Conservation (phyloP, 2,329 filamentous ascomycete genomes). For the Coccinonectria pachysandricola region DNA sequence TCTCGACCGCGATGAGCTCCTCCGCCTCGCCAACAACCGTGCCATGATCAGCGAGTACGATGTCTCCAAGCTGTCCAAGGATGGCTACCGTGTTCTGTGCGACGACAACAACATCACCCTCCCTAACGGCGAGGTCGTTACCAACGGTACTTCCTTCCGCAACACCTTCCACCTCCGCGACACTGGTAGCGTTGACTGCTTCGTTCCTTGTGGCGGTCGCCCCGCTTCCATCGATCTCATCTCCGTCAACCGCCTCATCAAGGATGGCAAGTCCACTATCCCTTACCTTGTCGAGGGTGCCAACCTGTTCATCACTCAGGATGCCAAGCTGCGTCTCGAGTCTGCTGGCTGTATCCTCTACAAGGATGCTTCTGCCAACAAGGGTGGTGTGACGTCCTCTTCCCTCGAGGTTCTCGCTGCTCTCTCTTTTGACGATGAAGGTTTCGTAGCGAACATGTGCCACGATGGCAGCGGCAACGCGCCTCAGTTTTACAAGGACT, state of each 20-base stretch:
- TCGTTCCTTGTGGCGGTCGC: slow-evolving; percentile 92
- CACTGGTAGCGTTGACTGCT: slow-evolving; percentile 67
- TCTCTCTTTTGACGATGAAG: slow-evolving; percentile 82
- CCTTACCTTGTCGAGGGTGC: slow-evolving; percentile 97
- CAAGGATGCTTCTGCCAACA: slow-evolving; percentile 98
- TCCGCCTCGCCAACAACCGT: slow-evolving; percentile 74
- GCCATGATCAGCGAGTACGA: slow-evolving; percentile 89
- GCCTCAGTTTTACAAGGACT: slow-evolving; percentile 85
- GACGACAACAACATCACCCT: slow-evolving; percentile 86
- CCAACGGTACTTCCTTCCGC: slow-evolving; percentile 90
- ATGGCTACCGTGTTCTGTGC: slow-evolving; percentile 85
- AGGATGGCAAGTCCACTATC: slow-evolving; percentile 75
- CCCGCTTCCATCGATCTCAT: slow-evolving; percentile 94
- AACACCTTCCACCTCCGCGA: slow-evolving; percentile 93
- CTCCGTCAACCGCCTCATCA: slow-evolving; percentile 77
- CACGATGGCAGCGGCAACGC: slow-evolving; percentile 59
- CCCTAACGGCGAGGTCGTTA: slow-evolving; percentile 74
- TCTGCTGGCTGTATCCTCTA: slow-evolving; percentile 89
- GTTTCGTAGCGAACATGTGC: slow-evolving; percentile 92
- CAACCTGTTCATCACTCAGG: slow-evolving; percentile 97
- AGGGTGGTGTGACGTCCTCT: slow-evolving; percentile 94
- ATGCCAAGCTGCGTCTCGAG: slow-evolving; percentile 90
- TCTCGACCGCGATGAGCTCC: slow-evolving; percentile 71
- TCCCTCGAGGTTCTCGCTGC: slow-evolving; percentile 93
- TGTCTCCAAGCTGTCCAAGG: slow-evolving; percentile 68